Evolutionary conservation across 257 asterid genomes (phyloP).

Genomic region (Solanum ossicruentum): DNA sequence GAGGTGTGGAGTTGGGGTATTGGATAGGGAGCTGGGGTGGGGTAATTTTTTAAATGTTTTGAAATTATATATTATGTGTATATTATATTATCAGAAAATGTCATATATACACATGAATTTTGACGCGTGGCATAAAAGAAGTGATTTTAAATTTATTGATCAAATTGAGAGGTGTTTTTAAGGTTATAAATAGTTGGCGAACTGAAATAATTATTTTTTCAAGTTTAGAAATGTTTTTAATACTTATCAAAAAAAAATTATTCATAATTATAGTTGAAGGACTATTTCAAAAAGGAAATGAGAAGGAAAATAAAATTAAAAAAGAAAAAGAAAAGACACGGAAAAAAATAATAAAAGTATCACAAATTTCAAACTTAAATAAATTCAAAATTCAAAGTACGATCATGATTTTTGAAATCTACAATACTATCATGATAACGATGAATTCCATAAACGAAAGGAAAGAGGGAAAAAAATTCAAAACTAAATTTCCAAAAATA

Average conservation of each 20-base stretch:
- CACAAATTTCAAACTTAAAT: neutral
- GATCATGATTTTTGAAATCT: neutral
- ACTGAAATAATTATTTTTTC: too few relatives aligned
- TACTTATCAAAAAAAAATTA: neutral
- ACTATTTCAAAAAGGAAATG: neutral
- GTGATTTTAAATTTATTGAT: too few relatives aligned
- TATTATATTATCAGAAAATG: too few relatives aligned
- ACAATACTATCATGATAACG: neutral
- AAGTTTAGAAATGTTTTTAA: too few relatives aligned
- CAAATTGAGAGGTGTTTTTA: too few relatives aligned
- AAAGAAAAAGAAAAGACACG: neutral
- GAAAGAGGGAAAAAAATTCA: neutral
- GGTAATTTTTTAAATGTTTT: too few relatives aligned
- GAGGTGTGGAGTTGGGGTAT: too few relatives aligned
- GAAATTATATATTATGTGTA: too few relatives aligned
- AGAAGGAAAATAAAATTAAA: neutral
- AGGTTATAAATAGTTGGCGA: too few relatives aligned
- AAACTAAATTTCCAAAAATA: neutral
- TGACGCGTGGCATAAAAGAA: too few relatives aligned
- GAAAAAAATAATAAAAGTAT: neutral
- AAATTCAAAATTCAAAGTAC: neutral
- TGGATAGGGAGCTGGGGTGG: too few relatives aligned
- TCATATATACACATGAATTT: too few relatives aligned
- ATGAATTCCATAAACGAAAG: neutral
- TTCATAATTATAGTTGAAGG: neutral